Percentiles rank a stretch among this genome's conserved stretches.
phyloP scores from a whole-genome alignment of 2,329 filamentous ascomycete genomes.

The Fusarium ramigenum region DNA sequence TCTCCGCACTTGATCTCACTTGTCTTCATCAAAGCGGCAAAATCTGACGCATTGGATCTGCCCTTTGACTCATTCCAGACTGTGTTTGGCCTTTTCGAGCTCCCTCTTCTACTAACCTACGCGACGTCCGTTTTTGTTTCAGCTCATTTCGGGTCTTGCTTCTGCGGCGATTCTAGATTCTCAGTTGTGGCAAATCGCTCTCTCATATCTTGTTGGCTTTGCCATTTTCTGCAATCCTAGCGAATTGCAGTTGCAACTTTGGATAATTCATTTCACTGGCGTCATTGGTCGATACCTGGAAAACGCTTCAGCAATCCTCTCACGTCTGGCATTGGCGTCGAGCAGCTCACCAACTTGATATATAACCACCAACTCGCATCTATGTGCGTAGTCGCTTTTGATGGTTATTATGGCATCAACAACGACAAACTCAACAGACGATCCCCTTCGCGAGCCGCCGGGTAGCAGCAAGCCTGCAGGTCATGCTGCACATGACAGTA shows the following conservation, averaged over 20 bases:
- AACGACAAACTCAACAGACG: conserved; percentile 18
- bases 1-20: conserved; percentile 25
- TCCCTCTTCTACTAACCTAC: background rate
- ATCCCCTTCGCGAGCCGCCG: conserved; percentile 28
- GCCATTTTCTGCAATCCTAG: background rate
- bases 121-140: background rate
- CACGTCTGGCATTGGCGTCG: conserved; percentile 3
- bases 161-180: background rate
- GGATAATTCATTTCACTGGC: background rate
- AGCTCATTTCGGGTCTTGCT: background rate
- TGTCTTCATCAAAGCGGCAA: conserved; percentile 21
- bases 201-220: background rate
- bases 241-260: background rate
- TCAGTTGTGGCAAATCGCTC: conserved; percentile 12
- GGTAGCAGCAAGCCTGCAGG: conserved; percentile 4
- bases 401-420: conserved; percentile 24
- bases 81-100: background rate
- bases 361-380: background rate
- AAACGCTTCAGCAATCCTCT: background rate
- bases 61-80: background rate
- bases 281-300: background rate
- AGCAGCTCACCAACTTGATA: background rate
- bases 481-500: background rate
- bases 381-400: conserved; percentile 14
- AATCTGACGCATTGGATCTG: conserved; percentile 19